Percentiles rank a stretch among this genome's conserved stretches.
Conservation (phyloP, 306 rosid species). For the Datisca glomerata region DNA sequence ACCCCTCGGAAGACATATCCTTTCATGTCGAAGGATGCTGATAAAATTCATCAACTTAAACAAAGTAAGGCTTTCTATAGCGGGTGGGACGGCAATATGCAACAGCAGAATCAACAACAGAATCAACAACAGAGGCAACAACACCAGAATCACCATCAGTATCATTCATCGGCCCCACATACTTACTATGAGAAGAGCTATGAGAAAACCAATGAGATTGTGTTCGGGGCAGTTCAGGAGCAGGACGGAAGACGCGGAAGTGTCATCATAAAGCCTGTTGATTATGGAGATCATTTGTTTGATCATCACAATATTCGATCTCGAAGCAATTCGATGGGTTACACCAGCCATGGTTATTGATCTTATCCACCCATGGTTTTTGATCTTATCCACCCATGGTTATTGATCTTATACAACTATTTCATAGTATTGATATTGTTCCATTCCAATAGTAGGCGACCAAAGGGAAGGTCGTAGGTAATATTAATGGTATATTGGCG, state of each 20-base stretch:
- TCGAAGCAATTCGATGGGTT: slow-evolving; percentile 29
- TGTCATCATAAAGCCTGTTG: slow-evolving; percentile 45
- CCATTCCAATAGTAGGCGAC: too few species aligned
- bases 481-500: too few species aligned
- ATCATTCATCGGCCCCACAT: slow-evolving; percentile 44
- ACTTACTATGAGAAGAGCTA: slow-evolving; percentile 53
- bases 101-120: slow-evolving; percentile 31
- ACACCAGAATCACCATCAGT: slow-evolving; percentile 55
- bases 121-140: too few species aligned
- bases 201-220: slow-evolving; percentile 57
- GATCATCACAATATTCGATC: slow-evolving; percentile 41
- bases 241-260: slow-evolving; percentile 29
- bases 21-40: slow-evolving; percentile 83
- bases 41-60: slow-evolving; percentile 57
- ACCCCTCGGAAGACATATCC: slow-evolving; percentile 84
- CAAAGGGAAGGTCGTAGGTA: too few species aligned
- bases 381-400: too few species aligned
- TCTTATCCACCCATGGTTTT: too few species aligned
- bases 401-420: too few species aligned
- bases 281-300: slow-evolving; percentile 43
- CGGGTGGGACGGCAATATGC: slow-evolving; percentile 59
- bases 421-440: too few species aligned
- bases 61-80: slow-evolving; percentile 61
- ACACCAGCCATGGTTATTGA: slow-evolving; percentile 35
- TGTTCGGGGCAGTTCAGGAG: slow-evolving; percentile 88